A percentile compares a stretch with the other conserved stretches of the same genome.
Conservation (phyloP, 2,329 filamentous ascomycete genomes). For the Coniella lustricola region DNA sequence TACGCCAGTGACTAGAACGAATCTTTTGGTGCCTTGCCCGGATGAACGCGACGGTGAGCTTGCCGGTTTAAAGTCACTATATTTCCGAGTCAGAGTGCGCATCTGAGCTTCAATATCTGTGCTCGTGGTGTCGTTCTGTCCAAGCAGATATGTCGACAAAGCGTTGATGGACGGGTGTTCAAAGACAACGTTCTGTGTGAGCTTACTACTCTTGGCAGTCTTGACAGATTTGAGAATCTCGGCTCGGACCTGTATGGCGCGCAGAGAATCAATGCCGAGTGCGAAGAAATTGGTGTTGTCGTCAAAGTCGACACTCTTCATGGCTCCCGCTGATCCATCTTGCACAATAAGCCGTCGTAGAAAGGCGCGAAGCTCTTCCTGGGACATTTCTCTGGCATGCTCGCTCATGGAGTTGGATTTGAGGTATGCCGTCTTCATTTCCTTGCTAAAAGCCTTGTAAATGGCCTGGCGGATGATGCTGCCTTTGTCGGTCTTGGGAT, state of each 20-base stretch:
- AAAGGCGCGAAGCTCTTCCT: conserved; percentile 5
- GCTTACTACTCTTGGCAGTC: conserved; percentile 25
- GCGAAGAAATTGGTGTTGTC: conserved; percentile 38
- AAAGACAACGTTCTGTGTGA: conserved; percentile 52
- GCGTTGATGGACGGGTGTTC: conserved; percentile 44
- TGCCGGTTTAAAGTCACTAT: conserved; percentile 26
- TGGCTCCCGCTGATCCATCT: background rate
- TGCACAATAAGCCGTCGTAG: background rate
- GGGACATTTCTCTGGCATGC: conserved; percentile 10
- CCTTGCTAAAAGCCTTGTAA: conserved; percentile 34
- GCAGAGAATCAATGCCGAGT: conserved; percentile 34
- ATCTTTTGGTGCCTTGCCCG: conserved; percentile 1
- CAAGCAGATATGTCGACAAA: conserved; percentile 37
- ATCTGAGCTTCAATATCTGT: conserved; percentile 25
- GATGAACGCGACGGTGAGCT: background rate
- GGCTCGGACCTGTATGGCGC: conserved; percentile 46
- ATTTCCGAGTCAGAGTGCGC: conserved; percentile 36
- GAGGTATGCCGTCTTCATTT: conserved; percentile 36
- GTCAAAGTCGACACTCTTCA: conserved; percentile 9
- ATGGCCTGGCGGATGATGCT: conserved; percentile 44
- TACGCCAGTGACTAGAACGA: conserved; percentile 48
- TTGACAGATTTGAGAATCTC: conserved; percentile 40
- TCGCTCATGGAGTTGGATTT: conserved; percentile 20
- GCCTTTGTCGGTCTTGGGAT: conserved; percentile 46
- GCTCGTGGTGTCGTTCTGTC: conserved; percentile 20